Evolutionary conservation across 2,329 filamentous ascomycete species (phyloP).

Genomic region (Bretziella fagacearum): DNA sequence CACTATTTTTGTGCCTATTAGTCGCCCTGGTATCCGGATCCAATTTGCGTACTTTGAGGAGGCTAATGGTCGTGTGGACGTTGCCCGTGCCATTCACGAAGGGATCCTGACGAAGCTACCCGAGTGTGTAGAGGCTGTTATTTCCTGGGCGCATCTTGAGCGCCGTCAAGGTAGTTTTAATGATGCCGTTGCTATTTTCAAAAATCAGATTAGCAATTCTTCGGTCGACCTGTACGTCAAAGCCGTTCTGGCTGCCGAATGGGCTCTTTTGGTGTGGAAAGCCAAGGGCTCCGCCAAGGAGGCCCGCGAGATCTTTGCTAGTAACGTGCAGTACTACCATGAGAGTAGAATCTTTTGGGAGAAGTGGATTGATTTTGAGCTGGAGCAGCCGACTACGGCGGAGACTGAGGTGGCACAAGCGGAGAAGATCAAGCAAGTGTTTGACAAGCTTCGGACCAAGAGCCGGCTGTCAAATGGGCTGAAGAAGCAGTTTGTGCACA

Average conservation of each 20-base stretch:
- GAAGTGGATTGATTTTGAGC: constrained; percentile 75
- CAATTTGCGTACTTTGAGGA: constrained; percentile 95
- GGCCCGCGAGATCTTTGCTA: constrained; percentile 66
- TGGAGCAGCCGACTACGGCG: constrained; percentile 57
- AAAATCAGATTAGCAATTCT: constrained; percentile 58
- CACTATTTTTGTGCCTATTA: constrained; percentile 72
- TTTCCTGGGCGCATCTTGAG: constrained; percentile 73
- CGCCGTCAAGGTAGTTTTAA: constrained; percentile 71
- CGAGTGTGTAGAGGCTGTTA: constrained; percentile 70
- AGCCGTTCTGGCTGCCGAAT: constrained; percentile 72
- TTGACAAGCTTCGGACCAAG: constrained; percentile 56
- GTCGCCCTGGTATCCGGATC: constrained; percentile 64
- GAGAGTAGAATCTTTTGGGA: constrained; percentile 83
- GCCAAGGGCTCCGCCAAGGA: constrained; percentile 65
- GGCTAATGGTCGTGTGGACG: constrained; percentile 54
- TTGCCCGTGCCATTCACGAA: constrained; percentile 71
- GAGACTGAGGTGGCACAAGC: constrained; percentile 49
- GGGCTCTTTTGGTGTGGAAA: constrained; percentile 77
- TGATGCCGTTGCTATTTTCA: constrained; percentile 68
- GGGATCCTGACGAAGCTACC: constrained; percentile 62
- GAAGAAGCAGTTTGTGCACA: constrained; percentile 58
- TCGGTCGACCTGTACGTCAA: constrained; percentile 63
- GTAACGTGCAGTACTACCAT: constrained; percentile 67
- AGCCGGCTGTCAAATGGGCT: constrained; percentile 49
- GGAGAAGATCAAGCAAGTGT: constrained; percentile 62